Conservation (phyloP, 495 filamentous ascomycete genomes). For the Neurospora sp. region DNA sequence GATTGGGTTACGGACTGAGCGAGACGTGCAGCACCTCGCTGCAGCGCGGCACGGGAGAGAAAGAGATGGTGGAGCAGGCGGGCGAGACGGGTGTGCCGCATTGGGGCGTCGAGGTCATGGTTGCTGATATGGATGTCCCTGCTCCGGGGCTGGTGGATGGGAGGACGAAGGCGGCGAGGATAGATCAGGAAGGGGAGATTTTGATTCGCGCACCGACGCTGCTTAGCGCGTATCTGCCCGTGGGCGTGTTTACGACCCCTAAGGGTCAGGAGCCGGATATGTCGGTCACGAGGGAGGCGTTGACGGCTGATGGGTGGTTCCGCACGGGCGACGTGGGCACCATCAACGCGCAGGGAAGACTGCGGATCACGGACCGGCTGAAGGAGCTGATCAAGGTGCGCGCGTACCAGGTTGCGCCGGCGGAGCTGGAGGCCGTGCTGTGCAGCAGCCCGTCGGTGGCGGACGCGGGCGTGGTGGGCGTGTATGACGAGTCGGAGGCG, state of each 20-base stretch:
- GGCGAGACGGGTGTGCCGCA: conserved; percentile 52
- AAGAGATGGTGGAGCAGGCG: conserved; percentile 46
- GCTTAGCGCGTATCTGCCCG: conserved; percentile 44
- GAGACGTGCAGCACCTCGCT: conserved; percentile 56
- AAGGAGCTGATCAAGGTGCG: conserved; percentile 76
- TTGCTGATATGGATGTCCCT: conserved; percentile 33
- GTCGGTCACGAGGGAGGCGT: conserved; percentile 48
- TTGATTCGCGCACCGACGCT: conserved; percentile 45
- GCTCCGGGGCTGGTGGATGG: conserved; percentile 2
- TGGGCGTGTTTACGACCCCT: conserved; percentile 9
- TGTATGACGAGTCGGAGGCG: conserved; percentile 53
- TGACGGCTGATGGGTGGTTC: conserved; percentile 51
- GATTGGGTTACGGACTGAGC: conserved; percentile 63
- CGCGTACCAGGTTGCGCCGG: conserved; percentile 59
- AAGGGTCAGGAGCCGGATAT: conserved; percentile 8
- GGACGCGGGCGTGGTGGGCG: conserved; percentile 54
- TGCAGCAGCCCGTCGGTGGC: conserved; percentile 47
- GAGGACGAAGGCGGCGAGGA: conserved; percentile 32
- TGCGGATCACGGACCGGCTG: conserved; percentile 65
- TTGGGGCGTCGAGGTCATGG: conserved; percentile 45
- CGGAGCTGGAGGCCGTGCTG: conserved; percentile 57
- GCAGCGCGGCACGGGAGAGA: conserved; percentile 42
- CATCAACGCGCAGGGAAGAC: conserved; percentile 47
- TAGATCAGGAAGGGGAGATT: conserved; percentile 52
- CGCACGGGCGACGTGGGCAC: conserved; percentile 60